Percentiles rank a stretch among this genome's conserved stretches.
Conservation (phyloP, 768 basidiomycete species). For the Hypsizygus marmoreus region DNA sequence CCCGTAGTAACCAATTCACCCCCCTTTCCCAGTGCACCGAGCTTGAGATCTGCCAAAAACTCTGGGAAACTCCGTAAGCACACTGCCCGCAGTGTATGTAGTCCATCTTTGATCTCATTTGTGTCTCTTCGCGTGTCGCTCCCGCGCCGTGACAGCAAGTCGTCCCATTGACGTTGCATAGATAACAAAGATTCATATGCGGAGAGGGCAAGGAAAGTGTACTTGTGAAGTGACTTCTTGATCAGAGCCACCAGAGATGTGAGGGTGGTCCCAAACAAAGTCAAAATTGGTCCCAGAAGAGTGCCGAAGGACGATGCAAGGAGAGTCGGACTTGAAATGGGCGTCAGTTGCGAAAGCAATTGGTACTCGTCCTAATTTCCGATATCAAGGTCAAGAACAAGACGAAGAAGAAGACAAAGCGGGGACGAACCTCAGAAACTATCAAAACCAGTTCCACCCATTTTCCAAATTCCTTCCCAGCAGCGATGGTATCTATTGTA, state of each 20-base stretch:
- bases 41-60: slow-evolving; percentile 76
- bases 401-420: not conserved
- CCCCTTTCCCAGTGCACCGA: slow-evolving; percentile 55
- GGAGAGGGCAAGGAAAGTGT: slow-evolving; percentile 78
- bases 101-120: slow-evolving; percentile 74
- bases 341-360: slow-evolving; percentile 63
- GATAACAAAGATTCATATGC: slow-evolving; percentile 61
- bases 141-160: slow-evolving; percentile 55
- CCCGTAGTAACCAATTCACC: slow-evolving; percentile 61
- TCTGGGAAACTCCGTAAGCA: slow-evolving; percentile 86
- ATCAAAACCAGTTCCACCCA: slow-evolving; percentile 69
- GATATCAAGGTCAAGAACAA: not conserved
- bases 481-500: slow-evolving; percentile 60
- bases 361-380: slow-evolving; percentile 62
- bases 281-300: slow-evolving; percentile 65
- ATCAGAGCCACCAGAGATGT: slow-evolving; percentile 63
- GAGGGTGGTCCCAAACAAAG: slow-evolving; percentile 66
- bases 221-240: slow-evolving; percentile 77
- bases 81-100: slow-evolving; percentile 63
- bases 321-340: slow-evolving; percentile 50
- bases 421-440: slow-evolving; percentile 60
- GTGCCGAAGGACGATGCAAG: slow-evolving; percentile 61
- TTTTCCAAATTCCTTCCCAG: slow-evolving; percentile 70
- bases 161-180: slow-evolving; percentile 68
- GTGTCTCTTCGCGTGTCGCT: slow-evolving; percentile 43